Base-by-base conservation (phyloP, 768 basidiomycete genomes). In the Postia placenta region DNA sequence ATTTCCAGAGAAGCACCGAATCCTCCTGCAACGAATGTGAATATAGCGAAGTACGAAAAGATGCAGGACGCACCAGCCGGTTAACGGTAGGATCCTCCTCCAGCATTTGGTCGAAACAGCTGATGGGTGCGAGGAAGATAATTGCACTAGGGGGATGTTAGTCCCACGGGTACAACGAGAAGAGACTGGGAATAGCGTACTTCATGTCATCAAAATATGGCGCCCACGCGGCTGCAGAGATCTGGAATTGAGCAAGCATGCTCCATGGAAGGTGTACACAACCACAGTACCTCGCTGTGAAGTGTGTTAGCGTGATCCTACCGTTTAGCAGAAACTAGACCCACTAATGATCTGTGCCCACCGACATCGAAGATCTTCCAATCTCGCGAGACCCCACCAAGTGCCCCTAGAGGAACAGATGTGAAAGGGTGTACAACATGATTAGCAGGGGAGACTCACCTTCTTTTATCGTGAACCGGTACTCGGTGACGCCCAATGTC, bases 381-480 rank as follows among this genome's bases (percentile, higher is more conserved):
- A 49, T 79, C 71, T 69, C 51, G 77, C 76, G 30, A 70, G 66
- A n/a, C 76, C 72, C 68, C 64, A n/a, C n/a, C n/a, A n/a, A n/a
- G n/a, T n/a, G n/a, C n/a, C n/a, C n/a, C n/a, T n/a, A n/a, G n/a
- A n/a, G n/a, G n/a, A n/a, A n/a, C n/a, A n/a, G n/a, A n/a, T n/a
- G n/a, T n/a, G n/a, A n/a, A n/a, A n/a, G n/a, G n/a, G n/a, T n/a
- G n/a, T n/a, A n/a, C n/a, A n/a, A n/a, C n/a, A n/a, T n/a, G n/a
- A n/a, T n/a, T n/a, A n/a, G n/a, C n/a, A n/a, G n/a, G n/a, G n/a
- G n/a, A n/a, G n/a, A n/a, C n/a, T n/a, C n/a, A n/a, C n/a, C n/a
- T n/a, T n/a, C 63, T 51, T 73, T 86, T 78, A 89, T 85, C 66
- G 84, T 79, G 56, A 91, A 90, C 58, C 76, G 83, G 66, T 90